Percentiles rank a stretch among this genome's conserved stretches.
phyloP scores from a whole-genome alignment of 2,329 filamentous ascomycete species.

The Corynespora cassiicola region DNA sequence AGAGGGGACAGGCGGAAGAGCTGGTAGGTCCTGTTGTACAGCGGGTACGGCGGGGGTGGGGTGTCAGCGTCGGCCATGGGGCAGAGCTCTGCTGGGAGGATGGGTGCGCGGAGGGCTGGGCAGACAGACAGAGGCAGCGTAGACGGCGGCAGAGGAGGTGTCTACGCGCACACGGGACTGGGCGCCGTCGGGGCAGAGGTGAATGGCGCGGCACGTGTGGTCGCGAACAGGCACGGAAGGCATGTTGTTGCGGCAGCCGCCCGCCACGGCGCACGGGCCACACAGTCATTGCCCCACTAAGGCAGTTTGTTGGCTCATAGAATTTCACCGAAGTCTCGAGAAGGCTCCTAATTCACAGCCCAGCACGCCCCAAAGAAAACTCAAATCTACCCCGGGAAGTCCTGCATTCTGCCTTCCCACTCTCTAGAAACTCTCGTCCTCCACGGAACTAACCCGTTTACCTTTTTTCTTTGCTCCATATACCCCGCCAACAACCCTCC shows the following conservation, averaged over 20 bases:
- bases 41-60: conserved; percentile 50
- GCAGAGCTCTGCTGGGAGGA: not conserved
- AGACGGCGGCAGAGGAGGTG: not conserved
- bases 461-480: conserved; percentile 1
- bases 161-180: not conserved
- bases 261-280: conserved; percentile 8
- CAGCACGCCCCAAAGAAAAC: conserved; percentile 11
- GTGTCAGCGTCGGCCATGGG: conserved; percentile 43
- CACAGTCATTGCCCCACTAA: conserved; percentile 26
- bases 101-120: not conserved
- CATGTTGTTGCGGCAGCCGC: conserved; percentile 7
- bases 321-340: conserved; percentile 24
- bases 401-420: conserved; percentile 12
- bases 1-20: conserved; percentile 62
- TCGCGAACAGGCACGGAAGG: not conserved
- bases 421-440: conserved; percentile 1
- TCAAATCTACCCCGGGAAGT: conserved; percentile 11
- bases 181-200: not conserved
- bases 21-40: conserved; percentile 62
- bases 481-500: conserved; percentile 39
- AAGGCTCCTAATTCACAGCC: conserved; percentile 13
- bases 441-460: not conserved
- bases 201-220: conserved; percentile 4
- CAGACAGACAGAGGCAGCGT: not conserved
- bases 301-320: conserved; percentile 15